These are phyloP conservation scores for Sarocladium strictum DNA, from an alignment of 2,329 filamentous ascomycete species.

Conservation along the genomic window DNA sequence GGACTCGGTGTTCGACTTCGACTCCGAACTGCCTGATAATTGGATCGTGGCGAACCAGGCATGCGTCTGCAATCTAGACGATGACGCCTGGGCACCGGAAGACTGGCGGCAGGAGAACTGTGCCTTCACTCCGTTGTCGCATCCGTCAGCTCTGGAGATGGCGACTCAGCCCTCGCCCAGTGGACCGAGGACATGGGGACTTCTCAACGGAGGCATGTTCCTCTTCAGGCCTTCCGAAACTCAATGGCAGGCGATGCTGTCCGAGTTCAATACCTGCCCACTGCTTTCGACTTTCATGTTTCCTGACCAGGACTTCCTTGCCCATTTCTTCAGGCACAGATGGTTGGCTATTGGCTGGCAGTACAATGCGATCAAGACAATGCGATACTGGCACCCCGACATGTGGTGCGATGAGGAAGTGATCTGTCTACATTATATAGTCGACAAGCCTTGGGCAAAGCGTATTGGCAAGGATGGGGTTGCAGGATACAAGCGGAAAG, in stretches of 20 bases:
- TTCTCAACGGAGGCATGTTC: slow-evolving; percentile 18
- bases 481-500: slow-evolving; percentile 15
- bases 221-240: slow-evolving; percentile 15
- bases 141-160: slow-evolving; percentile 12
- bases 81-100: slow-evolving; percentile 16
- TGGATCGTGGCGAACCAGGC: slow-evolving; percentile 19
- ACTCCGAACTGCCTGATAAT: slow-evolving; percentile 13
- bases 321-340: slow-evolving; percentile 14
- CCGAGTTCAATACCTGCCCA: slow-evolving; percentile 13
- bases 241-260: slow-evolving; percentile 15
- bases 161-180: slow-evolving; percentile 11
- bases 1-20: slow-evolving; percentile 14
- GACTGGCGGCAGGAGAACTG: slow-evolving; percentile 17
- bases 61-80: slow-evolving; percentile 18
- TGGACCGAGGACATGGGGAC: slow-evolving; percentile 10
- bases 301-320: slow-evolving; percentile 16
- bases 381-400: slow-evolving; percentile 17
- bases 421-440: slow-evolving; percentile 17
- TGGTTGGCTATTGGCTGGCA: slow-evolving; percentile 18
- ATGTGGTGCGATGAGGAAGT: slow-evolving; percentile 19
- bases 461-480: slow-evolving; percentile 13
- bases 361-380: slow-evolving; percentile 18
- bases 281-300: slow-evolving; percentile 15
- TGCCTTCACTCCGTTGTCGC: slow-evolving; percentile 16
- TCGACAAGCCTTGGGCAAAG: slow-evolving; percentile 17